These are phyloP conservation scores for Colletotrichum chrysophilum DNA, from an alignment of 2,329 filamentous ascomycete genomes.

Conservation along the genomic window DNA sequence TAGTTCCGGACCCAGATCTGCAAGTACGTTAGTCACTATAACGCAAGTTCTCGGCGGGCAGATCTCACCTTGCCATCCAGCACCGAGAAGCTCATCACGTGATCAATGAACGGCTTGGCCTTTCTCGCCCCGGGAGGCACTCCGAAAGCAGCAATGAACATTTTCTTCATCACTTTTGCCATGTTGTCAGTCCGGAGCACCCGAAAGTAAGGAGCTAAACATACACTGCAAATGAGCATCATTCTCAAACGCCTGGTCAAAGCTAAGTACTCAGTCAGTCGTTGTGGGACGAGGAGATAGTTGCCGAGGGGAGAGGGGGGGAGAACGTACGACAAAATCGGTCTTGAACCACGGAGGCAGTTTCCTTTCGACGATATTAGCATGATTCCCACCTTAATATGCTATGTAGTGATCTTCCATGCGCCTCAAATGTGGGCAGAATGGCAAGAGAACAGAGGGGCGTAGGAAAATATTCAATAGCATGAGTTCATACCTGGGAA, in stretches of 20 bases:
- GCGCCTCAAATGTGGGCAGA: not conserved
- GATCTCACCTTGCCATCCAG: constrained; percentile 76
- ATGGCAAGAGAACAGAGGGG: not conserved
- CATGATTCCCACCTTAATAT: not conserved
- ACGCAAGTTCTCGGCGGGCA: not conserved
- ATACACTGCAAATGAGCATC: constrained; percentile 71
- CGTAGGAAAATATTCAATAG: constrained; percentile 70
- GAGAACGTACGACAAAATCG: constrained; percentile 71
- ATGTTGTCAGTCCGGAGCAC: not conserved
- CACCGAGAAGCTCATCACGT: constrained; percentile 90
- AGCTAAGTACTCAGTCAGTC: constrained; percentile 41
- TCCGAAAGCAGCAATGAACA: constrained; percentile 80
- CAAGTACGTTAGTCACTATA: not conserved
- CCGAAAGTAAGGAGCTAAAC: not conserved
- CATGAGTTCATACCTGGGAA: constrained; percentile 77
- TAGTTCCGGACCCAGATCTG: constrained; percentile 80
- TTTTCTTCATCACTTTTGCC: constrained; percentile 75
- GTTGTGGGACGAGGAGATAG: not conserved
- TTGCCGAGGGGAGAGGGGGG: not conserved
- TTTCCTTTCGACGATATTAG: constrained; percentile 81
- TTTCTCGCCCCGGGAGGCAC: constrained; percentile 89
- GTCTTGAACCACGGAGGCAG: constrained; percentile 48
- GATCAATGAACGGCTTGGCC: constrained; percentile 94
- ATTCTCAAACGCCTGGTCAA: constrained; percentile 85
- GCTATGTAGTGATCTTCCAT: not conserved